These are phyloP conservation scores for Beauveria varroae DNA, from an alignment of 2,329 filamentous ascomycete genomes.

Conservation along the genomic window DNA sequence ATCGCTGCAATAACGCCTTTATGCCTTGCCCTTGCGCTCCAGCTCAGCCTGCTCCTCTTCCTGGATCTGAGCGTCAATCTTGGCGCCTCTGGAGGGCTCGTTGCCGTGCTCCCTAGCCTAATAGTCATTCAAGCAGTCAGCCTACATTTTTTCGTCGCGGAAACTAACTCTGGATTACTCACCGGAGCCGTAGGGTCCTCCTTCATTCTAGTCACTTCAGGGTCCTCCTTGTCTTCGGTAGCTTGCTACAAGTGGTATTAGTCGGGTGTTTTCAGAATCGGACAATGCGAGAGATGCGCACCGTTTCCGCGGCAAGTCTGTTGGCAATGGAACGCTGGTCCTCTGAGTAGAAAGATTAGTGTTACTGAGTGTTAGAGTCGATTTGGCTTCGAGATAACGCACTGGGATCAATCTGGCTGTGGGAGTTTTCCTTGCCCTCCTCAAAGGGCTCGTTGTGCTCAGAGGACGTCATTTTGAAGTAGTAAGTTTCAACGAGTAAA, in stretches of 20 bases:
- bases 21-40: constrained; percentile 44
- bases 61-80: constrained; percentile 57
- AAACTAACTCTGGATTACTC: constrained; percentile 16
- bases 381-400: constrained; percentile 21
- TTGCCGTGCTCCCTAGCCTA: constrained; percentile 57
- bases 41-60: constrained; percentile 56
- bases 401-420: constrained; percentile 63
- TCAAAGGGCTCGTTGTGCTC: constrained; percentile 37
- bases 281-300: constrained; percentile 18
- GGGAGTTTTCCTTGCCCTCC: constrained; percentile 60
- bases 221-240: constrained; percentile 21
- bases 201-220: constrained; percentile 30
- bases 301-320: constrained; percentile 54
- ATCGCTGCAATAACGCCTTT: background rate
- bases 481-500: too few species aligned
- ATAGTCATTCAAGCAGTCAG: constrained; percentile 7
- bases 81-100: constrained; percentile 58
- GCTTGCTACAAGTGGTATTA: background rate
- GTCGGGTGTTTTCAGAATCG: background rate
- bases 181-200: constrained; percentile 49
- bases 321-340: constrained; percentile 60
- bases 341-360: constrained; percentile 33
- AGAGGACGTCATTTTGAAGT: background rate
- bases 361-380: background rate
- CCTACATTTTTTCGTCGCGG: background rate